phyloP scores from a whole-genome alignment of 352 stramenopile species.

The Phytophthora tubulina region DNA sequence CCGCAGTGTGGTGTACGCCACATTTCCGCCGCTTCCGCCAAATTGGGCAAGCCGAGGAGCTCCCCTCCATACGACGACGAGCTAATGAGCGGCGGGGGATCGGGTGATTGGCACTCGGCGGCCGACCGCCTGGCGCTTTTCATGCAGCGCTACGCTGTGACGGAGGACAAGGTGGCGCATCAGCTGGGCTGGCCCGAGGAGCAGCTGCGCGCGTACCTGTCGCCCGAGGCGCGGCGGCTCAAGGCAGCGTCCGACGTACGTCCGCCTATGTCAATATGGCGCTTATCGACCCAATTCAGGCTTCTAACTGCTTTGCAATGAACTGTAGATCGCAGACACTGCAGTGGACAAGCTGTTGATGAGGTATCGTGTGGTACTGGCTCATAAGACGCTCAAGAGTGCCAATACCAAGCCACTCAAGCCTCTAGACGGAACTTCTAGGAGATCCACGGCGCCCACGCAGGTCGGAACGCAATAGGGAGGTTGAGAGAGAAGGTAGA shows the following conservation, averaged over 20 bases:
- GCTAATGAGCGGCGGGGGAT: constrained; percentile 44
- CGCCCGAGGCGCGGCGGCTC: constrained; percentile 50
- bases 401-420: constrained; percentile 44
- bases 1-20: constrained; percentile 28
- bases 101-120: constrained; percentile 42
- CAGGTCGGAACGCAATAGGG: constrained; percentile 41
- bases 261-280: constrained; percentile 4
- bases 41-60: constrained; percentile 20
- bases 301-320: constrained; percentile 20
- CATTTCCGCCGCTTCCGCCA: constrained; percentile 33
- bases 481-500: not conserved
- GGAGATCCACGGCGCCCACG: constrained; percentile 50
- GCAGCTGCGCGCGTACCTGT: constrained; percentile 62
- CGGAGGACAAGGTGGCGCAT: constrained; percentile 51
- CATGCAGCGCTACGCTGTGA: constrained; percentile 65
- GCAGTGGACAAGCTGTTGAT: constrained; percentile 74
- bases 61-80: constrained; percentile 31
- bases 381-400: constrained; percentile 49
- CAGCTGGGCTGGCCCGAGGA: constrained; percentile 67
- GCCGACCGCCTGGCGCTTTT: constrained; percentile 70
- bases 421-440: constrained; percentile 38
- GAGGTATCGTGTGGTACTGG: constrained; percentile 60
- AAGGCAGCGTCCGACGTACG: constrained; percentile 50
- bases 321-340: constrained; percentile 54
- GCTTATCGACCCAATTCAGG: not conserved